These are phyloP conservation scores for Silene uniflora DNA, from an alignment of 148 eudicot genomes.

Conservation along the genomic window DNA sequence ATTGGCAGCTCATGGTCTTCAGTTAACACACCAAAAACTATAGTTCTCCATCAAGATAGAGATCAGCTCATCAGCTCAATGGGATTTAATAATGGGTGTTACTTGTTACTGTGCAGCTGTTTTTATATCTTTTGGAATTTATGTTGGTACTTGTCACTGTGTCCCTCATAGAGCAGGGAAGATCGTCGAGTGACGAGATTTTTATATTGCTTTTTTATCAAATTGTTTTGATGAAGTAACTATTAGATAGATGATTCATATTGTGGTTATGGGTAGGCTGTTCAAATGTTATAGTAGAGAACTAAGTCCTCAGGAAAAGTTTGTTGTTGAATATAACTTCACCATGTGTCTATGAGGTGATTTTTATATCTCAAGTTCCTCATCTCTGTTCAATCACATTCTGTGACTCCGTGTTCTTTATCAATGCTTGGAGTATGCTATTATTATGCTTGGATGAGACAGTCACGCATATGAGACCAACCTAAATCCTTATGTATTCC, in stretches of 20 bases:
- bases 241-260: not conserved
- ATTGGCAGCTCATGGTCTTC: not conserved
- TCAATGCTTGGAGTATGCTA: not conserved
- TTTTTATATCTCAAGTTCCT: not conserved
- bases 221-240: not conserved
- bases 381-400: not conserved
- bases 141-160: not conserved
- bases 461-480: no score
- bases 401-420: not conserved
- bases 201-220: no score
- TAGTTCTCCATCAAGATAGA: not conserved
- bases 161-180: not conserved
- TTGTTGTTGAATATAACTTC: not conserved
- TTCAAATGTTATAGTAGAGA: not conserved
- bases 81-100: not conserved
- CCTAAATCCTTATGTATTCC: no score
- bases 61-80: not conserved
- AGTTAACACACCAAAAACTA: no score
- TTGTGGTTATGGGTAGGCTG: not conserved
- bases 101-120: not conserved
- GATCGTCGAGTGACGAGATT: not conserved
- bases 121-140: not conserved
- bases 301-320: not conserved
- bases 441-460: no score
- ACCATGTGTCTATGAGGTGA: not conserved